Evolutionary conservation across 2,329 filamentous ascomycete species (phyloP), one percentile per base, ranked within the genome.

Genomic region (Aspergillus pseudotamarii): DNA sequence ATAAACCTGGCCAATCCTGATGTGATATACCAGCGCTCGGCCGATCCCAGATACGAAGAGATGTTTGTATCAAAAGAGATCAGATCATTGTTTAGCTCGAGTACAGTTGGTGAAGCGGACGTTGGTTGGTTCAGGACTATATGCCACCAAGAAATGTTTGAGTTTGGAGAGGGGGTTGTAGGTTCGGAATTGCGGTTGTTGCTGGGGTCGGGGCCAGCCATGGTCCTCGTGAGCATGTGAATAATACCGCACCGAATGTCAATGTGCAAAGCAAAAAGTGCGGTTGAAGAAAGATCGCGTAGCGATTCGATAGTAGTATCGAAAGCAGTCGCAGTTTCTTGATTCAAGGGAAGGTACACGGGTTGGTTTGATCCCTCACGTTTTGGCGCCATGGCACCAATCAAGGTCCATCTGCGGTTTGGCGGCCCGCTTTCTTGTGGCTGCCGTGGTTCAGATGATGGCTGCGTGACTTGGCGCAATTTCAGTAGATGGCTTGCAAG

Each of bases 1-100:
- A 95, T 90, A 23, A 98, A 87, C 21, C 88, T 81, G 9, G 91
- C 89, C 3, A 98, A 84, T 0, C 93, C 92, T 0, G 84, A 87
- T 8, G 91, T 89, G 64, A 98, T 87, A 77, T 95, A 96, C 12
- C 82, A 82, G 11, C 88, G 86, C 76, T 96, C 93, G 46, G 85
- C 81, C 9, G 86, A 80, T 4, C 91, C 89, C 6, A 98, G 84
- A 75, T 91, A 92, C 2, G 85, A 85, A 4, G 88, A 86, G 43
- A 93, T 85, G 26, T 91, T 93, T 71, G 94, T 93, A 75, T 97
- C 94, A 76, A 96, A 96, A 30, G 88, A 83, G n/a, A 96, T 89
- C 34, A 99, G 85, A 66, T 93, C 90, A 54, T 88, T 86, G 79
- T 97, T 96, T 60, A 99, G 86, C 21, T 85, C 84, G n/a, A 98